phyloP scores from a whole-genome alignment of 805 yeast genomes.

The Starmerella stigmatis region DNA sequence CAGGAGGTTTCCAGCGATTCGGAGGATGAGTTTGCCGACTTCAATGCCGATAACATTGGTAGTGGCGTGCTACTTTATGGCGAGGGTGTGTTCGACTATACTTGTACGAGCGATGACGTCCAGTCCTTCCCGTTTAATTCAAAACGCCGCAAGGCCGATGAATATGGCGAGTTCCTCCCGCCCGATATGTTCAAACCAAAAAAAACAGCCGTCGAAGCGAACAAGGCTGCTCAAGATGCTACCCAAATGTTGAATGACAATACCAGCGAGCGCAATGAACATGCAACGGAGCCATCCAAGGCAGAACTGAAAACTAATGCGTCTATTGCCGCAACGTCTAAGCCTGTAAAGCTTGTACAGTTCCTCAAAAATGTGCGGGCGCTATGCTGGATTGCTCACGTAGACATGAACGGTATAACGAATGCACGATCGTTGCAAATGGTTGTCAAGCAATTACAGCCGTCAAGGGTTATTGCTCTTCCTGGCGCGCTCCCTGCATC shows the following conservation, averaged over 20 bases:
- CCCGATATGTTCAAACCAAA: conserved; percentile 25
- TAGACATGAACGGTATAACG: conserved; percentile 75
- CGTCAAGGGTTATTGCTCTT: conserved; percentile 55
- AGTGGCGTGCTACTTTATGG: conserved; percentile 26
- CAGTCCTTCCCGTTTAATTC: conserved; percentile 65
- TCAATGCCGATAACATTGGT: conserved; percentile 22
- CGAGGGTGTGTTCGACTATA: conserved; percentile 38
- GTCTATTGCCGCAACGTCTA: background rate
- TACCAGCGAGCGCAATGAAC: no score
- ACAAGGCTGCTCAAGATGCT: background rate
- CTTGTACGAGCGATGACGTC: conserved; percentile 23
- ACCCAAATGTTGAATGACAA: no score
- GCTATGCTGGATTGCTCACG: conserved; percentile 60
- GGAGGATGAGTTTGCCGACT: conserved; percentile 30
- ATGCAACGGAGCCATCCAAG: no score
- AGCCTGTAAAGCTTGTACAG: conserved; percentile 40
- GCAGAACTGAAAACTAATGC: no score
- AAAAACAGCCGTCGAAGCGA: background rate
- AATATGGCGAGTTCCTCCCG: conserved; percentile 74
- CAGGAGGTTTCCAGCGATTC: conserved; percentile 28
- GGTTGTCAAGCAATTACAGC: conserved; percentile 68
- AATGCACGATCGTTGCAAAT: conserved; percentile 72
- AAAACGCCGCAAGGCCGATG: conserved; percentile 57
- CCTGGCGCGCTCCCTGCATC: conserved; percentile 40
- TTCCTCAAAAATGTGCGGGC: conserved; percentile 36